Evolutionary conservation across 306 rosid species (phyloP).

Genomic region (Dryas alaskensis): DNA sequence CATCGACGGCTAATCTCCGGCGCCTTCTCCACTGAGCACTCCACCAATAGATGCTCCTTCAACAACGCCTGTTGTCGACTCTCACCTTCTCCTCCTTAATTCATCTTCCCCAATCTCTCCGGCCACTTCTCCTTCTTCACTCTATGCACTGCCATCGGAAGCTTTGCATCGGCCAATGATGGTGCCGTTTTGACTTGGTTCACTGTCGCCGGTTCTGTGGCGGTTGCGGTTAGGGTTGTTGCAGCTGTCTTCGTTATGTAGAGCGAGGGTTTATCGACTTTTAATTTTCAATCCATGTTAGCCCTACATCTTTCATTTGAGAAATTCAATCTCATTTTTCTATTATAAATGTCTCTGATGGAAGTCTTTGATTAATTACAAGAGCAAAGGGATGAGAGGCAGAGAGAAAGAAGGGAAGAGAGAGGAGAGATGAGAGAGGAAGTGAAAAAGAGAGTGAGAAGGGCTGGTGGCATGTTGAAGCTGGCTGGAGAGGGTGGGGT

Average conservation of each 20-base stretch:
- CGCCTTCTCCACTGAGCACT: background rate
- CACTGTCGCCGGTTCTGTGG: slow-evolving; percentile 28
- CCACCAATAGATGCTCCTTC: slow-evolving; percentile 22
- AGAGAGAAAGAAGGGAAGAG: too few relatives aligned
- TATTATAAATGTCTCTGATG: too few relatives aligned
- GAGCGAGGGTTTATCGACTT: background rate
- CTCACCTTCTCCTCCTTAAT: slow-evolving; percentile 25
- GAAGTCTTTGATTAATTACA: too few relatives aligned
- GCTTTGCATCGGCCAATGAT: background rate
- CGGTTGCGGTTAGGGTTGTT: slow-evolving; percentile 26
- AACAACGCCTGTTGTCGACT: background rate
- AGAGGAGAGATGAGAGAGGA: too few relatives aligned
- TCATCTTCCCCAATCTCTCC: background rate
- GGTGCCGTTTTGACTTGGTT: slow-evolving; percentile 9
- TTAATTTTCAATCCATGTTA: background rate
- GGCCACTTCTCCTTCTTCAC: background rate
- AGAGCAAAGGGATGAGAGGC: too few relatives aligned
- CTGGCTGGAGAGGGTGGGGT: too few relatives aligned
- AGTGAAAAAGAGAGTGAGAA: too few relatives aligned
- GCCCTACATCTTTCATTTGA: too few relatives aligned
- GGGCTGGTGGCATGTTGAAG: too few relatives aligned
- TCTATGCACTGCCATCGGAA: background rate
- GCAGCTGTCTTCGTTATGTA: slow-evolving; percentile 34
- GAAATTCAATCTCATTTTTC: too few relatives aligned
- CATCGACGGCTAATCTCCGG: background rate